A percentile compares a stretch with the other conserved stretches of the same genome.
These are phyloP conservation scores for Lentithecium fluviatile DNA, from an alignment of 495 filamentous ascomycete genomes.

Conservation along the genomic window DNA sequence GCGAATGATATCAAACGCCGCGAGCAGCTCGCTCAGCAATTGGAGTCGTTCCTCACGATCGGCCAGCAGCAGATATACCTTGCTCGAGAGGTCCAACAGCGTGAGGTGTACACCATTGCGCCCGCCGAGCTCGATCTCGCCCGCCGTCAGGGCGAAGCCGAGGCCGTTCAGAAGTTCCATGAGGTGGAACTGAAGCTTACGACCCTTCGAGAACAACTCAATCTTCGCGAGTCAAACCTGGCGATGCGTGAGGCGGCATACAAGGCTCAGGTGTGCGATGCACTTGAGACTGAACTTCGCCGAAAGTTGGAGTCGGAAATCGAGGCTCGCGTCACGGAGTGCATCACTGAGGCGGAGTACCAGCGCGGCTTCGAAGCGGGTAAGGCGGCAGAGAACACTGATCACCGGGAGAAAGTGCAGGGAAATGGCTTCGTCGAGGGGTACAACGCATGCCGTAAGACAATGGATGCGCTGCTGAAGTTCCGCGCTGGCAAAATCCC, in stretches of 20 bases:
- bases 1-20: neutral
- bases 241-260: no score
- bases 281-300: neutral
- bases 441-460: neutral
- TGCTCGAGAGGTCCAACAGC: neutral
- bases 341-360: neutral
- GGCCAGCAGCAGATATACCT: neutral
- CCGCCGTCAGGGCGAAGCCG: neutral
- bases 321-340: neutral
- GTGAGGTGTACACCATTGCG: neutral
- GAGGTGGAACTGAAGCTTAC: neutral
- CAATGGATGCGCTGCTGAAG: neutral
- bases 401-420: neutral
- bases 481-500: neutral
- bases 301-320: neutral
- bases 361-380: neutral
- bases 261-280: neutral
- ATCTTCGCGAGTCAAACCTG: neutral
- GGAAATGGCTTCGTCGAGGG: neutral
- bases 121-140: neutral
- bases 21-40: neutral
- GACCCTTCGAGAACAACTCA: neutral
- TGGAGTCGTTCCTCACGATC: neutral
- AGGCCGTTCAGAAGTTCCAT: neutral
- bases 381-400: neutral